Percentiles rank a stretch among this genome's conserved stretches.
phyloP scores from a whole-genome alignment of 2,329 filamentous ascomycete genomes.

The Diplodia intermedia region DNA sequence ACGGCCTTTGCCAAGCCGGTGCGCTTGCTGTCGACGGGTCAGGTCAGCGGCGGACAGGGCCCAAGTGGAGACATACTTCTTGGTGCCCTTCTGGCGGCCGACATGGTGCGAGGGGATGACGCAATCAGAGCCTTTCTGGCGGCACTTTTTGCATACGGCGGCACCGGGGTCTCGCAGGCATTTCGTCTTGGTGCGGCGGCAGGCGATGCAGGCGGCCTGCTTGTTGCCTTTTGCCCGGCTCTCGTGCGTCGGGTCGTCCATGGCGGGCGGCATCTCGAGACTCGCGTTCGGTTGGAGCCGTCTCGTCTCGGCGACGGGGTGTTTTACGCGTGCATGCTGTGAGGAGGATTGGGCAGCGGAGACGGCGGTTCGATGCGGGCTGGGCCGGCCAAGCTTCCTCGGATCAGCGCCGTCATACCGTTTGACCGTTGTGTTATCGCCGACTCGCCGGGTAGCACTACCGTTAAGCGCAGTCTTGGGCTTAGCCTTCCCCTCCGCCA shows the following conservation, averaged over 20 bases:
- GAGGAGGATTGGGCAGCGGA: conserved; percentile 5
- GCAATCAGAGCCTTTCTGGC: conserved; percentile 65
- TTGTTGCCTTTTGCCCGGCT: conserved; percentile 36
- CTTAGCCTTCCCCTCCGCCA: too few relatives aligned
- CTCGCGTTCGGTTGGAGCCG: too few relatives aligned
- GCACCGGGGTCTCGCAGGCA: conserved; percentile 65
- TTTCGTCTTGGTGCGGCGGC: conserved; percentile 71
- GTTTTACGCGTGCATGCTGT: not conserved
- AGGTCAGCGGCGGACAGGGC: not conserved
- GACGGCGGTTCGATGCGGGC: not conserved
- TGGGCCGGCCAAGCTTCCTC: not conserved
- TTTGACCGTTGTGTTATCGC: too few relatives aligned
- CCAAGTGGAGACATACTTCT: conserved; percentile 64
- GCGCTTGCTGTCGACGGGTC: conserved; percentile 64
- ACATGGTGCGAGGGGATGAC: conserved; percentile 72
- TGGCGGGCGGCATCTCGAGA: not conserved
- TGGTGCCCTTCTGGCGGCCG: conserved; percentile 76
- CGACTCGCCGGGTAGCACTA: too few relatives aligned
- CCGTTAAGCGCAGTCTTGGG: too few relatives aligned
- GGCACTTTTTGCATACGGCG: conserved; percentile 66
- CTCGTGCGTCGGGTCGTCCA: conserved; percentile 1
- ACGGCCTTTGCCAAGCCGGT: conserved; percentile 77
- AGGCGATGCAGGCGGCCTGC: conserved; percentile 67
- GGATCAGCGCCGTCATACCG: not conserved
- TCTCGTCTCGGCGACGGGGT: conserved; percentile 3